A percentile compares a stretch with the other conserved stretches of the same genome.
These are phyloP conservation scores for Mortierella sp. DNA, from an alignment of 371 early-diverging fungal genomes.

Conservation along the genomic window DNA sequence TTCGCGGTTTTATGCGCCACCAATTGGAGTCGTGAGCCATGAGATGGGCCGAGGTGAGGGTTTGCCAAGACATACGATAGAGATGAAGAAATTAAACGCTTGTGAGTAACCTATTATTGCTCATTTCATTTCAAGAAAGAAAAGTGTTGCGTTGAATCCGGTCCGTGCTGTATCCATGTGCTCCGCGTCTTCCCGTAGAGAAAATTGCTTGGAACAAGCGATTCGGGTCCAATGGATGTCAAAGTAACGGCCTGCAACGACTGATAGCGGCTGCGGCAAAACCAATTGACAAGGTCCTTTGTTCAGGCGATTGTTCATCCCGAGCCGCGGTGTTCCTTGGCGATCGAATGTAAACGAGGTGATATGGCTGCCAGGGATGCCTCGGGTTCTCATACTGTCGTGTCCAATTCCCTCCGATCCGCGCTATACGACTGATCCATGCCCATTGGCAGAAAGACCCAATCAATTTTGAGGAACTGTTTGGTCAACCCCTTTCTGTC, in stretches of 20 bases:
- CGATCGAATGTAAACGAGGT: not conserved
- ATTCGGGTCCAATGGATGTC: not conserved
- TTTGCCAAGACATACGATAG: slow-evolving; percentile 5
- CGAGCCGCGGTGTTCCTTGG: not conserved
- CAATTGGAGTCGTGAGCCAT: not conserved
- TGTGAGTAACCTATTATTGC: slow-evolving; percentile 12
- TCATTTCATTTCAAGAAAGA: slow-evolving; percentile 6
- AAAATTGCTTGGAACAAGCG: not conserved
- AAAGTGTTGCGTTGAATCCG: not conserved
- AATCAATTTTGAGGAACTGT: not conserved
- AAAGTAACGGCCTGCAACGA: not conserved
- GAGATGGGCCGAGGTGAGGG: not conserved
- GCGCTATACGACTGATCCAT: slow-evolving; percentile 1
- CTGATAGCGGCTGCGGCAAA: not conserved
- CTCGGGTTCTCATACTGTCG: not conserved
- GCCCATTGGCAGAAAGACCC: not conserved
- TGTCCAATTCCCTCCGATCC: not conserved
- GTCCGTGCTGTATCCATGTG: slow-evolving; percentile 12
- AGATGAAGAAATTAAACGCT: not conserved
- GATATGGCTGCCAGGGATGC: not conserved
- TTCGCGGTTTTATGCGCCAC: not conserved
- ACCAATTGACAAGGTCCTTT: not conserved
- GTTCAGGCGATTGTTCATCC: not conserved
- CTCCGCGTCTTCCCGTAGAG: slow-evolving; percentile 1
- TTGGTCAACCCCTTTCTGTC: not conserved